Evolutionary conservation across 169 alveolate species (phyloP).

Genomic region (Blepharisma undulans): DNA sequence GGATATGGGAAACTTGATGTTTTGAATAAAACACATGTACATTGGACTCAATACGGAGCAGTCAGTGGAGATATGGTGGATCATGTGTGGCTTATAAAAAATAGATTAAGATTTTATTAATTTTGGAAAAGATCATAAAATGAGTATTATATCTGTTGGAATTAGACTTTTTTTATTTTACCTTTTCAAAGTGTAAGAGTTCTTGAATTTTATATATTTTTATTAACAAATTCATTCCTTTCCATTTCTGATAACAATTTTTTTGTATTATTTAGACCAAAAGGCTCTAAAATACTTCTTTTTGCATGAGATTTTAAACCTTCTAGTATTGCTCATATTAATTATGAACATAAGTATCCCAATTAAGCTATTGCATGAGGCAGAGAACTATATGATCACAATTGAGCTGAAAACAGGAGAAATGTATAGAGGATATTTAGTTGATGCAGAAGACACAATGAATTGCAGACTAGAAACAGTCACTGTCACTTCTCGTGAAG

Average conservation of each 20-base stretch:
- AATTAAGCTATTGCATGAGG: constrained; percentile 96
- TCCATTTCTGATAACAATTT: too few species aligned
- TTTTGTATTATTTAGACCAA: too few species aligned
- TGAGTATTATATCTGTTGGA: too few species aligned
- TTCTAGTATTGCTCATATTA: neutral
- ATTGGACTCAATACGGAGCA: neutral
- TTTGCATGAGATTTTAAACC: neutral
- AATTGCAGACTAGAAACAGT: constrained; percentile 97
- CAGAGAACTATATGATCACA: constrained; percentile 97
- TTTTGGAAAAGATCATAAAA: neutral
- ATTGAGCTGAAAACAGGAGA: constrained; percentile 96
- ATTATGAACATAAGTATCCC: constrained; percentile 95
- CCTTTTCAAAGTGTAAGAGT: too few species aligned
- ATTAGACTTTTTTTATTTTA: too few species aligned
- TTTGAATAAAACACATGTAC: constrained; percentile 5
- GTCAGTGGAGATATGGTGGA: neutral
- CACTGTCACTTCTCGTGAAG: constrained; percentile 95
- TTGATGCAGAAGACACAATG: constrained; percentile 96
- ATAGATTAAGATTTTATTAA: neutral
- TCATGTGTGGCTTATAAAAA: constrained; percentile 23
- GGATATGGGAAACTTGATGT: constrained; percentile 34
- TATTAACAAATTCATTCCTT: too few species aligned
- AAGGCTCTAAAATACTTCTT: too few species aligned
- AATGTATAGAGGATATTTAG: constrained; percentile 94
- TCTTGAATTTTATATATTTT: too few species aligned